Conservation (phyloP, 345 rosid genomes). For the Heritiera fomes region DNA sequence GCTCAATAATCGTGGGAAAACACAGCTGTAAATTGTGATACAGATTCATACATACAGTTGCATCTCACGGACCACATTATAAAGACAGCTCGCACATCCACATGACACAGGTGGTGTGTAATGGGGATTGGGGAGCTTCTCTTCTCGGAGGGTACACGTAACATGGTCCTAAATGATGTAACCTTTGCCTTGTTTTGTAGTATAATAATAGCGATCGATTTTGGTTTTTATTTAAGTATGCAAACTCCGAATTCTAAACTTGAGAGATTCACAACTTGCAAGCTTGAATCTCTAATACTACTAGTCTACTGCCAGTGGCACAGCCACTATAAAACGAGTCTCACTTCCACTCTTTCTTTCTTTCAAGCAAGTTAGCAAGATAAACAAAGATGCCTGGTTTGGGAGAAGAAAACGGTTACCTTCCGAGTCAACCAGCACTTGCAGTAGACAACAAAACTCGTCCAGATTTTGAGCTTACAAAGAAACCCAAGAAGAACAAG, state of each 20-base stretch:
- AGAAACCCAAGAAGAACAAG: constrained; percentile 49
- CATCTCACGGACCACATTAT: not conserved
- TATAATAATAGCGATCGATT: no score
- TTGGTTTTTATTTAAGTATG: no score
- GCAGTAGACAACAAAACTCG: constrained; percentile 11
- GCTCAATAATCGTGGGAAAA: no score
- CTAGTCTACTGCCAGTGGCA: not conserved
- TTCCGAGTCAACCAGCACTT: not conserved
- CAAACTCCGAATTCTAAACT: not conserved
- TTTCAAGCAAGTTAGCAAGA: not conserved
- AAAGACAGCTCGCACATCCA: not conserved
- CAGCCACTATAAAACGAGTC: no score
- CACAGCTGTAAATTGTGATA: no score
- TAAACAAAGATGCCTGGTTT: constrained; percentile 22
- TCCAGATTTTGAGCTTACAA: constrained; percentile 41
- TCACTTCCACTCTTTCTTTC: not conserved
- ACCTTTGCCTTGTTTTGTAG: not conserved
- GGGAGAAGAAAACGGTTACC: constrained; percentile 11
- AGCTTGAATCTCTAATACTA: not conserved
- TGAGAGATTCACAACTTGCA: not conserved
- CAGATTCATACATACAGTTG: no score
- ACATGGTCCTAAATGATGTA: not conserved
- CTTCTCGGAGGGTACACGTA: no score
- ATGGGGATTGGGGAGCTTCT: no score
- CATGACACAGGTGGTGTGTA: no score